phyloP scores from a whole-genome alignment of 179 eudicot genomes.

The Beta macrorhiza region DNA sequence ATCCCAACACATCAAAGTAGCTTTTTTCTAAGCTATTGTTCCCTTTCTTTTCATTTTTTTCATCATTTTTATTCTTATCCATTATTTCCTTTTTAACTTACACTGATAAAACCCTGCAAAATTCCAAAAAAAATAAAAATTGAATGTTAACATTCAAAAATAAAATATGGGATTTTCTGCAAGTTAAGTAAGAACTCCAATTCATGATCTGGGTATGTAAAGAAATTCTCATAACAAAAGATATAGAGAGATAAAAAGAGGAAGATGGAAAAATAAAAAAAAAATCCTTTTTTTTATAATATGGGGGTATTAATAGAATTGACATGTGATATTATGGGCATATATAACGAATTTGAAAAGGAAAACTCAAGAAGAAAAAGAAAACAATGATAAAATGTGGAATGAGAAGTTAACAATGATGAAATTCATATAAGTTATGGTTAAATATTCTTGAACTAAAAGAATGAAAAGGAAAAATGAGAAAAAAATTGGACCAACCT shows the following conservation, averaged over 20 bases:
- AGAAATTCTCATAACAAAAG: too few relatives aligned
- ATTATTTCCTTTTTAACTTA: neutral
- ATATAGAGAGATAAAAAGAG: too few relatives aligned
- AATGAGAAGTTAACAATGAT: neutral
- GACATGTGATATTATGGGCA: too few relatives aligned
- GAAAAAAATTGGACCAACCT: constrained; percentile 2
- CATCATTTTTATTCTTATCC: neutral
- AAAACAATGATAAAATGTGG: neutral
- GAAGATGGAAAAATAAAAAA: too few relatives aligned
- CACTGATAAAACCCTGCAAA: neutral
- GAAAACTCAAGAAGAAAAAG: neutral
- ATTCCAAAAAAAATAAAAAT: neutral
- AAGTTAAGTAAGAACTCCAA: neutral
- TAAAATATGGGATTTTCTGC: neutral
- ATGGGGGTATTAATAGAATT: too few relatives aligned
- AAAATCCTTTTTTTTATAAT: too few relatives aligned
- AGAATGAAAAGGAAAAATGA: neutral
- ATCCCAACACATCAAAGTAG: constrained; percentile 71
- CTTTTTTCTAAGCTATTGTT: constrained; percentile 42
- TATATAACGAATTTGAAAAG: neutral
- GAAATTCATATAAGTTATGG: neutral
- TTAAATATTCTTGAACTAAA: neutral
- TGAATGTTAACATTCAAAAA: neutral
- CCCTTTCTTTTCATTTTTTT: constrained; percentile 2
- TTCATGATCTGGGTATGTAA: neutral